Evolutionary conservation across 2,329 filamentous ascomycete species (phyloP).

Genomic region (Lasiodiplodia sp.): DNA sequence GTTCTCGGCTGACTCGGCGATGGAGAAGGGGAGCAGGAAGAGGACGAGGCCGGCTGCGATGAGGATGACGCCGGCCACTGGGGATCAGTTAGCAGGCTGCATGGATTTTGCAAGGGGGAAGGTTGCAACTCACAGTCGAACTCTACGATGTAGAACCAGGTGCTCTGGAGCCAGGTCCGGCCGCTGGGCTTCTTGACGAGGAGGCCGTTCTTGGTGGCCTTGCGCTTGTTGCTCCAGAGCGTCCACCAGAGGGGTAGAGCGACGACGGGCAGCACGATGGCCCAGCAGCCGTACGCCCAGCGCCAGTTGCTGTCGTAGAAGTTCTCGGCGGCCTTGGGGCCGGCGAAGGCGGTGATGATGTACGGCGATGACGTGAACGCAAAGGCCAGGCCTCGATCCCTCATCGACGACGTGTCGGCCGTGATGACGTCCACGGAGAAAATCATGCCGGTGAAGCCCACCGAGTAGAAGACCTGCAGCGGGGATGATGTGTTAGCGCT

Average conservation of each 20-base stretch:
- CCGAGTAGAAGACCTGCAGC: slow-evolving; percentile 67
- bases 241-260: slow-evolving; percentile 46
- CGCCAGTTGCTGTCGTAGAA: slow-evolving; percentile 67
- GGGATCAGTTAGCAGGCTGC: slow-evolving; percentile 34
- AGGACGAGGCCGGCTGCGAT: slow-evolving; percentile 63
- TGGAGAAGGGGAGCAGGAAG: slow-evolving; percentile 56
- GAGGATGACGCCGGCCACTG: slow-evolving; percentile 68
- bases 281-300: slow-evolving; percentile 73
- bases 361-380: slow-evolving; percentile 70
- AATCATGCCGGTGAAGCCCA: slow-evolving; percentile 58
- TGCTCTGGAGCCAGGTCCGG: slow-evolving; percentile 55
- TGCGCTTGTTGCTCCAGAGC: neutral
- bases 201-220: slow-evolving; percentile 56
- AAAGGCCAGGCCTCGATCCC: slow-evolving; percentile 69
- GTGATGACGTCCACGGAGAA: slow-evolving; percentile 72
- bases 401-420: slow-evolving; percentile 71
- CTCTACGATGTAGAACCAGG: slow-evolving; percentile 64
- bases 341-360: slow-evolving; percentile 70
- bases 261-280: slow-evolving; percentile 68
- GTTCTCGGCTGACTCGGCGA: slow-evolving; percentile 31
- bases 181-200: slow-evolving; percentile 53
- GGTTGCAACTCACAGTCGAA: slow-evolving; percentile 65
- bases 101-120: no score
- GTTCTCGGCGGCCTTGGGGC: slow-evolving; percentile 62
- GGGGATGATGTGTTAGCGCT: neutral